Conservation (phyloP, 345 rosid genomes). For the Carallia pectinifolia region DNA sequence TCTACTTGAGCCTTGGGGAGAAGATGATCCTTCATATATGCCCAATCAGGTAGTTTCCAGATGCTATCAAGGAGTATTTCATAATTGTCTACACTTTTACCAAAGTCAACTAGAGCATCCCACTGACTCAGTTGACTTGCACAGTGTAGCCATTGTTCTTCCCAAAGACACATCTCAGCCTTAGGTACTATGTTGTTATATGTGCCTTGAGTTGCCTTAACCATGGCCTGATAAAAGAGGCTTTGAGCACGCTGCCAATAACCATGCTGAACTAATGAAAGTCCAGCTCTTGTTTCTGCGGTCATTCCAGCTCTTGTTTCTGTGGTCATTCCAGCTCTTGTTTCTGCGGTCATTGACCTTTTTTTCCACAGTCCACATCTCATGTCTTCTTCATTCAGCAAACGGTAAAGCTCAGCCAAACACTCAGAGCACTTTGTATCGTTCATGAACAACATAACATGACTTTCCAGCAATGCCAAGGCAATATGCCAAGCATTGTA, state of each 20-base stretch:
- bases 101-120: slow-evolving; percentile 96
- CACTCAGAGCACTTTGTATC: slow-evolving; percentile 92
- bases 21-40: slow-evolving; percentile 87
- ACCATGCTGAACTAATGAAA: slow-evolving; percentile 96
- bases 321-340: slow-evolving; percentile 59
- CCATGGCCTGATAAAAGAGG: slow-evolving; percentile 97
- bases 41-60: slow-evolving; percentile 98
- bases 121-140: slow-evolving; percentile 95
- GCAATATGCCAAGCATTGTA: slow-evolving; percentile 99
- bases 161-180: slow-evolving; percentile 99
- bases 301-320: slow-evolving; percentile 85
- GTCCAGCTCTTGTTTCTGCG: slow-evolving; percentile 96
- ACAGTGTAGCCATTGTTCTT: slow-evolving; percentile 98
- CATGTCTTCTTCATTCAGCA: slow-evolving; percentile 98
- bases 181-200: slow-evolving; percentile 95
- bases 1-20: slow-evolving; percentile 99
- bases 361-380: slow-evolving; percentile 98
- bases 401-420: slow-evolving; percentile 92
- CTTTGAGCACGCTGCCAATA: slow-evolving; percentile 94
- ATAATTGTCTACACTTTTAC: slow-evolving; percentile 88
- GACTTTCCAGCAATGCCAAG: slow-evolving; percentile 89
- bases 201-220: slow-evolving; percentile 98
- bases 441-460: slow-evolving; percentile 84
- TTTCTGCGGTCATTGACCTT: slow-evolving; percentile 91
- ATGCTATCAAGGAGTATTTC: slow-evolving; percentile 92